Percentiles rank a stretch among this genome's conserved stretches.
Conservation (phyloP, 1,284 basidiomycete species). For the Trametes versicolor region DNA sequence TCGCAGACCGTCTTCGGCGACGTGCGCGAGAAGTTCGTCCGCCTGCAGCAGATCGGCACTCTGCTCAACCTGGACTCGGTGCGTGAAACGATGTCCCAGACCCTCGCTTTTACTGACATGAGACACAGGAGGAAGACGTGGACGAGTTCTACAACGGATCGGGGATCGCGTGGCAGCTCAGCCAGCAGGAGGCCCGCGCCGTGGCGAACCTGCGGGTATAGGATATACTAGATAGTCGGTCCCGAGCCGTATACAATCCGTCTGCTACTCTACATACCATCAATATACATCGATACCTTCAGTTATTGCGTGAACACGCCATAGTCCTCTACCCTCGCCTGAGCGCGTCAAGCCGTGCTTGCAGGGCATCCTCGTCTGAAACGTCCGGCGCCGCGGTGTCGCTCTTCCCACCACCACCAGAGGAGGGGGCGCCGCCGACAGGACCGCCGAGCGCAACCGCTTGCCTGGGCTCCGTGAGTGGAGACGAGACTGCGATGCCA, state of each 20-base stretch:
- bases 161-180: slow-evolving; percentile 91
- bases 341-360: slow-evolving; percentile 40
- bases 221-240: slow-evolving; percentile 12
- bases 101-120: neutral
- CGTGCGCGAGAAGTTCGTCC: slow-evolving; percentile 89
- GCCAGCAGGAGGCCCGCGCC: slow-evolving; percentile 78
- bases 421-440: slow-evolving; percentile 49
- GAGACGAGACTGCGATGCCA: slow-evolving; percentile 69
- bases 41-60: slow-evolving; percentile 94
- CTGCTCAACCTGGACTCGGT: slow-evolving; percentile 91
- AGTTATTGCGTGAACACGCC: neutral
- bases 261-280: slow-evolving; percentile 28
- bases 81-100: slow-evolving; percentile 41
- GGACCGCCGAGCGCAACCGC: slow-evolving; percentile 85
- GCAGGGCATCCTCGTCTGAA: slow-evolving; percentile 77
- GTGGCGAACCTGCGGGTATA: slow-evolving; percentile 73
- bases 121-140: slow-evolving; percentile 84
- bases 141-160: slow-evolving; percentile 93
- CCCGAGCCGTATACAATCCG: slow-evolving; percentile 22
- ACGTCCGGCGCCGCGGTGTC: slow-evolving; percentile 55
- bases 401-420: slow-evolving; percentile 42
- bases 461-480: slow-evolving; percentile 72
- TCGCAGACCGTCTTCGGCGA: slow-evolving; percentile 90
- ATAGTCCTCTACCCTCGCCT: slow-evolving; percentile 35
- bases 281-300: slow-evolving; percentile 18